Evolutionary conservation across 768 basidiomycete genomes (phyloP).

Genomic region (Thelephora aurantiotincta): DNA sequence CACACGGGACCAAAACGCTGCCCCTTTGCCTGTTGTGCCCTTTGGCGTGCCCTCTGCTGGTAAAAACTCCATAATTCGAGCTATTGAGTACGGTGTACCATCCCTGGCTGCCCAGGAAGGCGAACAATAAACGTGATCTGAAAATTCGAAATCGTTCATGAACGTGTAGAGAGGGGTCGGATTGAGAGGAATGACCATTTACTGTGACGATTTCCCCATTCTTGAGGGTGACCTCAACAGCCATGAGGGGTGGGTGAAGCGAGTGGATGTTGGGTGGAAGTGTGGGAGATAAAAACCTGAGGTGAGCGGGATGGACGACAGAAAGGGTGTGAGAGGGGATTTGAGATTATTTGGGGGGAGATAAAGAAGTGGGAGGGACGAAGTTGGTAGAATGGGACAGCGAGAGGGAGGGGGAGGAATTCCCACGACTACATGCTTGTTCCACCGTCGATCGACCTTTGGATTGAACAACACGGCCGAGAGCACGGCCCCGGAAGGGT

Average conservation of each 20-base stretch:
- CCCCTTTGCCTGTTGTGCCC: slow-evolving; percentile 51
- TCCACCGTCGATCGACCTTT: too few relatives aligned
- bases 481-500: too few relatives aligned
- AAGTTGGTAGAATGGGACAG: too few relatives aligned
- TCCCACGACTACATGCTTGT: too few relatives aligned
- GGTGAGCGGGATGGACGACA: too few relatives aligned
- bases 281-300: too few relatives aligned
- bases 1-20: slow-evolving; percentile 66
- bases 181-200: slow-evolving; percentile 47
- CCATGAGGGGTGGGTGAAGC: slow-evolving; percentile 16
- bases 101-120: slow-evolving; percentile 86
- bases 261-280: too few relatives aligned
- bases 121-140: slow-evolving; percentile 96
- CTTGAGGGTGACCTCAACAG: slow-evolving; percentile 48
- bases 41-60: slow-evolving; percentile 49
- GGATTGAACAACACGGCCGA: too few relatives aligned
- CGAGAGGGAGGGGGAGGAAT: too few relatives aligned
- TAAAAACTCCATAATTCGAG: slow-evolving; percentile 93
- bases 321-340: too few relatives aligned
- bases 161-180: slow-evolving; percentile 8
- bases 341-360: too few relatives aligned
- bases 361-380: too few relatives aligned
- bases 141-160: slow-evolving; percentile 22
- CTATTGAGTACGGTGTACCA: slow-evolving; percentile 90
- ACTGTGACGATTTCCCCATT: slow-evolving; percentile 76